phyloP scores from a whole-genome alignment of 2,329 filamentous ascomycete species.

The Simplicillium sp. region DNA sequence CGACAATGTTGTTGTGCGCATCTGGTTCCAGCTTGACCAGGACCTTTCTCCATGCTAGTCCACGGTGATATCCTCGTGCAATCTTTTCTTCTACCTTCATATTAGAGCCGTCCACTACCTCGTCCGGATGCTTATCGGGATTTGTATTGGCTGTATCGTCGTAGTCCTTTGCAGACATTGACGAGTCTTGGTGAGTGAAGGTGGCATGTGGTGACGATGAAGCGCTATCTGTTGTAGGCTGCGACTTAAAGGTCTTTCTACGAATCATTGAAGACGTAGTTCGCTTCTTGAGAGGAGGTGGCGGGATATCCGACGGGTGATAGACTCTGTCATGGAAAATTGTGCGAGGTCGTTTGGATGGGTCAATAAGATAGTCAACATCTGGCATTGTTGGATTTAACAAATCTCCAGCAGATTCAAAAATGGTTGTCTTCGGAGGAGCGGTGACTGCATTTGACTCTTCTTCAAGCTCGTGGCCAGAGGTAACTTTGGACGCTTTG shows the following conservation, averaged over 20 bases:
- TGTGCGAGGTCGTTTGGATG: conserved; percentile 68
- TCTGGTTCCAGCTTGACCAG: conserved; percentile 92
- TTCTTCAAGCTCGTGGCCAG: conserved; percentile 38
- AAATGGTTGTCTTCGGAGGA: conserved; percentile 84
- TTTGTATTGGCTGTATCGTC: conserved; percentile 40
- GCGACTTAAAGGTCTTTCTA: conserved; percentile 15
- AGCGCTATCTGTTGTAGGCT: conserved; percentile 15
- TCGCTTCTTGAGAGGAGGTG: conserved; percentile 57
- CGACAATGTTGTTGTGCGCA: conserved; percentile 97
- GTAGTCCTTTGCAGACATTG: conserved; percentile 36
- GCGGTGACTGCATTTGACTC: conserved; percentile 44
- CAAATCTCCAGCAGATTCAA: conserved; percentile 88
- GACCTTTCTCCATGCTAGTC: conserved; percentile 92
- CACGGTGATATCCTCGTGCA: conserved; percentile 85
- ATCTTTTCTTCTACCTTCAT: conserved; percentile 98
- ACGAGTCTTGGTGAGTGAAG: conserved; percentile 31
- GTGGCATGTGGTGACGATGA: conserved; percentile 23
- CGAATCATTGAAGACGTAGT: conserved; percentile 24
- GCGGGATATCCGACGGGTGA: conserved; percentile 85
- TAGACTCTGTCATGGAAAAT: conserved; percentile 98
- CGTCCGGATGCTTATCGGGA: conserved; percentile 27
- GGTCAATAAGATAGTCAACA: conserved; percentile 74
- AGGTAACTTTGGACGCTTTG: conserved; percentile 30
- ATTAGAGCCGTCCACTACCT: conserved; percentile 45
- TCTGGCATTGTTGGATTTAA: conserved; percentile 83